phyloP scores from a whole-genome alignment of 2,329 filamentous ascomycete species.

The Aspergillus fijiensis region DNA sequence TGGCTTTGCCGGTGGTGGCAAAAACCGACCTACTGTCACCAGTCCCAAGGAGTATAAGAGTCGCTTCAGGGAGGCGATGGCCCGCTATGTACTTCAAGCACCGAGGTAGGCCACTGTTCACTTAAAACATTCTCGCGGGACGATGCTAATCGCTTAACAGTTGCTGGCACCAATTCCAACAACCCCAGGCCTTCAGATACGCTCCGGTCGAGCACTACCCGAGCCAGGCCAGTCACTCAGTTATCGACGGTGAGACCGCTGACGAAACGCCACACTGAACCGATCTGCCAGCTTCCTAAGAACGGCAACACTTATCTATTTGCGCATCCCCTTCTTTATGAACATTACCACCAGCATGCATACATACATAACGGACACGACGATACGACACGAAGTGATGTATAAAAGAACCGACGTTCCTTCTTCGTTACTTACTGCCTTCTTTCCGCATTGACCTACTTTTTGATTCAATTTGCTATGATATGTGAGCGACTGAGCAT shows the following conservation, averaged over 20 bases:
- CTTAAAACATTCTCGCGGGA: not conserved
- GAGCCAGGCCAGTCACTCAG: slow-evolving; percentile 9
- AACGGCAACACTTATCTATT: not conserved
- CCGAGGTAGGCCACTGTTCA: slow-evolving; percentile 43
- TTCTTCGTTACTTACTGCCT: not conserved
- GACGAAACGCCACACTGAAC: slow-evolving; percentile 14
- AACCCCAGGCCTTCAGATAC: slow-evolving; percentile 31
- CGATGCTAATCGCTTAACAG: slow-evolving; percentile 23
- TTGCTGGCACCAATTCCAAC: slow-evolving; percentile 50
- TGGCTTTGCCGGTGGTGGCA: slow-evolving; percentile 76
- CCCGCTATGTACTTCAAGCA: slow-evolving; percentile 65
- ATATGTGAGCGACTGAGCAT: not conserved
- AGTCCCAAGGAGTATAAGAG: slow-evolving; percentile 97
- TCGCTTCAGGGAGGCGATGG: slow-evolving; percentile 94
- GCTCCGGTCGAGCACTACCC: slow-evolving; percentile 29
- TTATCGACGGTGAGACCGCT: slow-evolving; percentile 23
- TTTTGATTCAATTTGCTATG: not conserved
- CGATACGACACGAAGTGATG: slow-evolving; percentile 12
- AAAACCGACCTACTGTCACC: slow-evolving; percentile 86
- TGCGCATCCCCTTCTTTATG: not conserved
- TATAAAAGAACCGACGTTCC: not conserved
- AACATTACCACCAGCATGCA: not conserved
- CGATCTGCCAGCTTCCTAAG: not conserved
- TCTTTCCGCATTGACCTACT: not conserved
- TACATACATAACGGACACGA: slow-evolving; percentile 8